A percentile compares a stretch with the other conserved stretches of the same genome.
phyloP scores from a whole-genome alignment of 345 rosid genomes.

The Gossypium arboreum region DNA sequence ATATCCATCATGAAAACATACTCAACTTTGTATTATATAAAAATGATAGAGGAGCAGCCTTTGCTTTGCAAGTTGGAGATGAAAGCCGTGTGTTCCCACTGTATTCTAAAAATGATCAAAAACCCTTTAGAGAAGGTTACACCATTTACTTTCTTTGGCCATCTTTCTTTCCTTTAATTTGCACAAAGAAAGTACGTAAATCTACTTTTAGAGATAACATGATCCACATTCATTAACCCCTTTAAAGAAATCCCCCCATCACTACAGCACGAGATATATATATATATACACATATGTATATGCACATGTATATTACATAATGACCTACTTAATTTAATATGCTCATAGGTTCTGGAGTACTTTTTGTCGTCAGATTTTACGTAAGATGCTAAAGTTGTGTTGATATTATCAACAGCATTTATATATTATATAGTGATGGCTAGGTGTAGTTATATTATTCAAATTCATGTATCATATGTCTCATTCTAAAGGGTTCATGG shows the following conservation, averaged over 20 bases:
- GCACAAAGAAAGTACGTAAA: background rate
- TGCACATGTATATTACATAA: background rate
- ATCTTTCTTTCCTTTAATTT: background rate
- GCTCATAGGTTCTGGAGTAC: background rate
- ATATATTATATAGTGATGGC: no score
- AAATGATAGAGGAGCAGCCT: background rate
- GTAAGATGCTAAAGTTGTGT: background rate
- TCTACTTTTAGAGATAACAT: background rate
- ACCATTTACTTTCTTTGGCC: slow-evolving; percentile 1
- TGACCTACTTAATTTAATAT: slow-evolving; percentile 1
- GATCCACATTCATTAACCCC: background rate
- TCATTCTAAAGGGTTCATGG: no score
- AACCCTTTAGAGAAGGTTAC: background rate
- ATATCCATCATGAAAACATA: no score
- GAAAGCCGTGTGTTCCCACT: background rate
- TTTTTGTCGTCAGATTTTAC: slow-evolving; percentile 3
- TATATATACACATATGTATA: background rate
- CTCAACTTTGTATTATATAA: background rate
- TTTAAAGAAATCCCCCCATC: background rate
- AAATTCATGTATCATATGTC: no score
- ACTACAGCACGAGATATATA: background rate
- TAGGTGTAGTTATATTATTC: no score
- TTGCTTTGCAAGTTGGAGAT: slow-evolving; percentile 2
- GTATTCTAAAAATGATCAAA: slow-evolving; percentile 1
- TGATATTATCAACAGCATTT: slow-evolving; percentile 1